These are phyloP conservation scores for Beauveria pseudobassiana DNA, from an alignment of 2,329 filamentous ascomycete genomes.

Conservation along the genomic window DNA sequence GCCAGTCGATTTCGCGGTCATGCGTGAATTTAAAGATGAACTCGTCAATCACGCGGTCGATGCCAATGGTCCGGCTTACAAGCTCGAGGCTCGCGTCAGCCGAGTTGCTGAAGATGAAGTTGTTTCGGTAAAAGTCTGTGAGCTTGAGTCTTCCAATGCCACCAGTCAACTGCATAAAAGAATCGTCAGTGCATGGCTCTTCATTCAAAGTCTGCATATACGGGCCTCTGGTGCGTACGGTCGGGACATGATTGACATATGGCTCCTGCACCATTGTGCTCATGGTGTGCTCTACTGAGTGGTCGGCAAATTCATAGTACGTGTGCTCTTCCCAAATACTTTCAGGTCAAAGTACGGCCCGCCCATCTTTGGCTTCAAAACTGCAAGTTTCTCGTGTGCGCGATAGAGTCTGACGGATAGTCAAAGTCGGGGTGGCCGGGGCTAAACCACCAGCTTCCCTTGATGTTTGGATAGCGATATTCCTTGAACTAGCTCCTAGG, in stretches of 20 bases:
- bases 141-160: constrained; percentile 58
- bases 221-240: constrained; percentile 32
- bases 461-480: background rate
- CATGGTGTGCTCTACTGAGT: constrained; percentile 65
- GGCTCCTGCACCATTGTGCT: constrained; percentile 66
- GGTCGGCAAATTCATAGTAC: constrained; percentile 58
- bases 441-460: background rate
- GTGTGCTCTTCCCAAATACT: constrained; percentile 74
- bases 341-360: constrained; percentile 66
- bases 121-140: constrained; percentile 61
- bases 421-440: background rate
- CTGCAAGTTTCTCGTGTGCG: constrained; percentile 56
- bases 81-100: constrained; percentile 27
- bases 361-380: constrained; percentile 57
- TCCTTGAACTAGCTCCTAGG: background rate
- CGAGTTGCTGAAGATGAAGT: constrained; percentile 54
- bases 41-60: constrained; percentile 63
- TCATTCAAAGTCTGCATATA: background rate
- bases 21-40: constrained; percentile 59
- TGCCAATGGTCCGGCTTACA: constrained; percentile 51
- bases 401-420: constrained; percentile 25
- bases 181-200: background rate
- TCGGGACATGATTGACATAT: constrained; percentile 70
- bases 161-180: constrained; percentile 43
- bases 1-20: constrained; percentile 52